These are phyloP conservation scores for Mollisiaceae sp. DNA, from an alignment of 2,329 filamentous ascomycete genomes.

Conservation along the genomic window DNA sequence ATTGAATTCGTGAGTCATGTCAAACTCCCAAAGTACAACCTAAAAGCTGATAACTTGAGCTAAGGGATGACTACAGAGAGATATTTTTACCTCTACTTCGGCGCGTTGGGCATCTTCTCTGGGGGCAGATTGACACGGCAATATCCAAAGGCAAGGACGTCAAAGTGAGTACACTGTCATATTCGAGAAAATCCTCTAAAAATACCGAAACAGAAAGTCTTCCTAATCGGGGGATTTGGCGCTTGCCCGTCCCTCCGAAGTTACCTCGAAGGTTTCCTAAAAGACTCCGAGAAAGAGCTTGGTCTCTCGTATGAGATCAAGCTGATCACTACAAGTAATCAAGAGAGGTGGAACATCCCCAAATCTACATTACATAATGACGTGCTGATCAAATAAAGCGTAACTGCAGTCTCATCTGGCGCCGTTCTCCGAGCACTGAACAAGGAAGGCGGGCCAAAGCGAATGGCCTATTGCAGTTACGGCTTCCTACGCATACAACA, in stretches of 20 bases:
- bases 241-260: conserved; percentile 28
- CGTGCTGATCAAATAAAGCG: conserved; percentile 13
- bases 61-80: conserved; percentile 29
- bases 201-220: conserved; percentile 29
- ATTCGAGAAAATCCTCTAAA: background rate
- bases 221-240: conserved; percentile 35
- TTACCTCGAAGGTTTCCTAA: conserved; percentile 23
- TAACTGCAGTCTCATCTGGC: conserved; percentile 30
- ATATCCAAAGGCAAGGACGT: conserved; percentile 17
- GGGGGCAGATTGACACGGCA: conserved; percentile 22
- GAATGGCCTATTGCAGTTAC: conserved; percentile 27
- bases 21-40: background rate
- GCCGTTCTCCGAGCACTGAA: conserved; percentile 30
- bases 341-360: conserved; percentile 18
- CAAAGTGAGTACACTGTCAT: conserved; percentile 16
- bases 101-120: conserved; percentile 20
- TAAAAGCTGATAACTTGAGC: background rate
- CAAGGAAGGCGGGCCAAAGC: conserved; percentile 28
- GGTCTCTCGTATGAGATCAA: conserved; percentile 13
- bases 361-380: background rate
- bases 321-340: conserved; percentile 19
- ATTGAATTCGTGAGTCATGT: conserved; percentile 21
- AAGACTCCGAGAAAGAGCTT: background rate
- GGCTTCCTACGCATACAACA: conserved; percentile 27
- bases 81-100: conserved; percentile 28